Evolutionary conservation across 345 rosid species (phyloP).

Genomic region (Aquilaria malaccensis): DNA sequence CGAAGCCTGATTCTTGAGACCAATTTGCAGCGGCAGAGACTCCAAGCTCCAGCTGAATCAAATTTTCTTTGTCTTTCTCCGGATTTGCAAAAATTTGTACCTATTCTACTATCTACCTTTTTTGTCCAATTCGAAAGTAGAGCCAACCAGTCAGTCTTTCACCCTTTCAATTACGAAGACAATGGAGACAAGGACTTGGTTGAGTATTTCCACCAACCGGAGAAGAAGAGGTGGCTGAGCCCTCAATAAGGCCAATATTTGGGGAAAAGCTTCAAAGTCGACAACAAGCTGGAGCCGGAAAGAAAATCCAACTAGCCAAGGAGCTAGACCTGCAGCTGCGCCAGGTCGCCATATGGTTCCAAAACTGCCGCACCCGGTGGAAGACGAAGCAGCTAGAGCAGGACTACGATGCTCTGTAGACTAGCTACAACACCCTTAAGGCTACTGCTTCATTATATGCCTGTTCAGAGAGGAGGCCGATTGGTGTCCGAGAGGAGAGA

Average conservation of each 20-base stretch:
- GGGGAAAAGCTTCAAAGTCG: slow-evolving; percentile 51
- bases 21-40: too few species aligned
- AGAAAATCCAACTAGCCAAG: slow-evolving; percentile 57
- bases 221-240: slow-evolving; percentile 45
- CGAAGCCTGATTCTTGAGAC: too few species aligned
- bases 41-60: too few species aligned
- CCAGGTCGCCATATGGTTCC: slow-evolving; percentile 69
- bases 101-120: background rate
- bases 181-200: slow-evolving; percentile 44
- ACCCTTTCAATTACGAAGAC: slow-evolving; percentile 30
- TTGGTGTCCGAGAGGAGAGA: too few species aligned
- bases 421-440: slow-evolving; percentile 38
- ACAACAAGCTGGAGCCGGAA: slow-evolving; percentile 64
- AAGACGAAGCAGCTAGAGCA: slow-evolving; percentile 53
- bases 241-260: slow-evolving; percentile 48
- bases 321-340: slow-evolving; percentile 64
- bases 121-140: slow-evolving; percentile 11
- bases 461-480: too few species aligned
- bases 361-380: slow-evolving; percentile 61
- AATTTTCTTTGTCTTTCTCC: too few species aligned
- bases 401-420: slow-evolving; percentile 45
- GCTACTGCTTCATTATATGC: background rate
- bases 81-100: too few species aligned
- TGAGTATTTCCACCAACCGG: slow-evolving; percentile 33
- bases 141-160: slow-evolving; percentile 16